Conservation (phyloP, 2,329 filamentous ascomycete genomes). For the Cercospora sp. region DNA sequence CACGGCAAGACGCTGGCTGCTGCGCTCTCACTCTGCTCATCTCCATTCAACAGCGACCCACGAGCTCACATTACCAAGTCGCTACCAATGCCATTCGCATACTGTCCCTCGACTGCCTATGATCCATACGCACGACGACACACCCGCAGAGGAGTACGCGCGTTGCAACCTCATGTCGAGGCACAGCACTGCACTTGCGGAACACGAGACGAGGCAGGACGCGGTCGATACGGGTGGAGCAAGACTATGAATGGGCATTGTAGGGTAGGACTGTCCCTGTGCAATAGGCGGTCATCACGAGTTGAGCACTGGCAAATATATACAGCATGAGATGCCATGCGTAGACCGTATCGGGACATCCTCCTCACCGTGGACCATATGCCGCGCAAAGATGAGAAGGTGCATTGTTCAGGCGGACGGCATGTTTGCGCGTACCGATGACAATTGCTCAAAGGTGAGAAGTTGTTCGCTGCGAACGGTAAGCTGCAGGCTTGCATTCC, state of each 20-base stretch:
- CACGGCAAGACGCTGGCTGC: neutral
- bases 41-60: neutral
- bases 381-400: neutral
- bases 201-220: neutral
- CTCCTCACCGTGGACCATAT: neutral
- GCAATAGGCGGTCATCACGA: neutral
- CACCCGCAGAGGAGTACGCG: neutral
- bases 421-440: neutral
- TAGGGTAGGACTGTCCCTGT: neutral
- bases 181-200: neutral
- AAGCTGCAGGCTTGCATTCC: conserved; percentile 22
- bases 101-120: neutral
- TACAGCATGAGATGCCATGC: neutral
- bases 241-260: neutral
- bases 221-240: neutral
- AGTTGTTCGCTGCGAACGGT: conserved; percentile 19
- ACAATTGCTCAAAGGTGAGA: neutral
- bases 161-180: neutral
- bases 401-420: neutral
- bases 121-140: neutral
- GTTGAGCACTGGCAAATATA: neutral
- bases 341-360: neutral
- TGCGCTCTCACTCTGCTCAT: neutral
- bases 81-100: neutral
- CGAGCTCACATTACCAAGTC: neutral